Evolutionary conservation across 805 yeast species (phyloP), one percentile per base, ranked within the genome.

Genomic region (Saccharomycopsis olivae): DNA sequence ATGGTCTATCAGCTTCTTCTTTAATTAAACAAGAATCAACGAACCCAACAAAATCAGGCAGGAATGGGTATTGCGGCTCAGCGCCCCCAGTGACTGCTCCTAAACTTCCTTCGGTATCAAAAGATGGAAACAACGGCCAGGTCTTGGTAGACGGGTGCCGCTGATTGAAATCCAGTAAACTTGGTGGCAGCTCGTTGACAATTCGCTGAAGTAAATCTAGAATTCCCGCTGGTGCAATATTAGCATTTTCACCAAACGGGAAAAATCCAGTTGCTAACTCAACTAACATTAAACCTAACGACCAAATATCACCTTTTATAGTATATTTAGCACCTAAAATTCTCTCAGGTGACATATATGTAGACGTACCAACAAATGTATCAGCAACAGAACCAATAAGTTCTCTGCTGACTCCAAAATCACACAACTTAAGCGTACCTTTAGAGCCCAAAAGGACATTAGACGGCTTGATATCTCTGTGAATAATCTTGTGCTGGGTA

Each of bases 261-360:
- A 81, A 79, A 39, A 67, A 68, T 0, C 97, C 97, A 3, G 83
- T 74, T 1, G 95, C 89, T 38, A 92, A 64, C 57, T 92, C 97
- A 37, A 85, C 75, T 30, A 92, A 65, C 78, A 88, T 82, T 33
- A 92, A 64, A 1, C 98, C 99, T 49, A 88, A 62, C 0, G 96
- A 86, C 99, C 99, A 92, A 10, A 92, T 89, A 57, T 92, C 99
- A 29, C 95, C 89, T 50, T 88, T 87, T n/a, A 88, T 79, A 6
- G 95, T 82, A 60, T 92, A 92, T 8, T 79, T 78, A 32, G 84
- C 85, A 15, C 99, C 99, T 60, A 87, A 95, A 40, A 92, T 89
- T 47, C 99, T 70, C 53, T 92, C 99, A 0, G 99, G 99, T 1
- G 95, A 83, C 94, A 92, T 92, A 56, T 92, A 92, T 0, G 94